Evolutionary conservation across 2,329 filamentous ascomycete species (phyloP).

Genomic region (Thermoascus crustaceus): DNA sequence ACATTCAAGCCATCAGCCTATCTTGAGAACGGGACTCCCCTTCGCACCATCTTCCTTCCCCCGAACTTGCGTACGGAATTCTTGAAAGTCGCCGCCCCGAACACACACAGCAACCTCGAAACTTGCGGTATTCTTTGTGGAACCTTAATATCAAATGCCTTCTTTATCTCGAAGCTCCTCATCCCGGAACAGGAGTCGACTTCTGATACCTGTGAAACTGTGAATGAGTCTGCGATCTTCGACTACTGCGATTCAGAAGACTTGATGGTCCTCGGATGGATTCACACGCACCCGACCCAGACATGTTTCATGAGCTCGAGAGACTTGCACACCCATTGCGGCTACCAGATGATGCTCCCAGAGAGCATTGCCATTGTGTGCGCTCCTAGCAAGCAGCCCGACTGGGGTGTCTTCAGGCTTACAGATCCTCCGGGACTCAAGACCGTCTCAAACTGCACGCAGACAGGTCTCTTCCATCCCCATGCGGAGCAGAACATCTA

Average conservation of each 20-base stretch:
- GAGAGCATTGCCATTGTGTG: conserved; percentile 97
- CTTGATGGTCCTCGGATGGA: conserved; percentile 86
- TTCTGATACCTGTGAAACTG: conserved; percentile 88
- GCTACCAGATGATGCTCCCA: conserved; percentile 92
- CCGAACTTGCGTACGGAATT: conserved; percentile 65
- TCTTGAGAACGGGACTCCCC: conserved; percentile 77
- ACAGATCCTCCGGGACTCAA: conserved; percentile 88
- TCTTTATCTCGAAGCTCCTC: conserved; percentile 81
- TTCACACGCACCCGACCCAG: conserved; percentile 93
- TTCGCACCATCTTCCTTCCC: conserved; percentile 83
- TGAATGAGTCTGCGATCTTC: conserved; percentile 75
- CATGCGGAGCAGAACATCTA: conserved; percentile 66
- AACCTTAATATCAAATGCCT: conserved; percentile 80
- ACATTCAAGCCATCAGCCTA: conserved; percentile 80
- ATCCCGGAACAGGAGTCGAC: conserved; percentile 88
- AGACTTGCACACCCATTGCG: conserved; percentile 86
- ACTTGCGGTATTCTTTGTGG: conserved; percentile 94
- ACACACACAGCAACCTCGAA: conserved; percentile 76
- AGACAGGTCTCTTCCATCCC: conserved; percentile 76
- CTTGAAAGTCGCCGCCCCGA: conserved; percentile 62
- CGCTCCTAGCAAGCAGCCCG: conserved; percentile 65
- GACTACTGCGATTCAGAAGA: conserved; percentile 83
- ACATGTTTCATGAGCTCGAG: conserved; percentile 96
- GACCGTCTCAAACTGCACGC: conserved; percentile 70
- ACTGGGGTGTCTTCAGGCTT: conserved; percentile 84